phyloP scores from a whole-genome alignment of 2,329 filamentous ascomycete species.

The Dothiorella sarmentorum region DNA sequence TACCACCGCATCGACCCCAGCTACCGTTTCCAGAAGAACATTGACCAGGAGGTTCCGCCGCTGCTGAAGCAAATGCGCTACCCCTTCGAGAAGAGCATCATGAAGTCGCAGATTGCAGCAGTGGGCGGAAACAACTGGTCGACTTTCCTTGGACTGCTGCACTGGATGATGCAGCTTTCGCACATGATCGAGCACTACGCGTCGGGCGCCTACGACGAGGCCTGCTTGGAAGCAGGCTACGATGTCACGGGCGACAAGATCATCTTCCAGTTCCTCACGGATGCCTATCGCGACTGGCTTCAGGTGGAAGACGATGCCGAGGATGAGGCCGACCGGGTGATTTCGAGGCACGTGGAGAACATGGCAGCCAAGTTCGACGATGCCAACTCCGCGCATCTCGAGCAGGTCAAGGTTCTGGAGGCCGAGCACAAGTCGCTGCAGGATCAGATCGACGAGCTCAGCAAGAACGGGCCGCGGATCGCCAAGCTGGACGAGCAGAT shows the following conservation, averaged over 20 bases:
- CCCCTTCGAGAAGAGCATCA: conserved; percentile 91
- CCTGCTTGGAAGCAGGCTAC: conserved; percentile 80
- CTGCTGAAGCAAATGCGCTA: conserved; percentile 92
- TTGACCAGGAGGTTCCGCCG: conserved; percentile 90
- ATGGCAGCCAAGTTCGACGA: conserved; percentile 88
- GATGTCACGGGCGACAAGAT: conserved; percentile 89
- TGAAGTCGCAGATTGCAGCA: conserved; percentile 90
- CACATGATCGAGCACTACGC: conserved; percentile 88
- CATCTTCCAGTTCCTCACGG: conserved; percentile 87
- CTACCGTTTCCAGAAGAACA: conserved; percentile 89
- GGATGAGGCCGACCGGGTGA: conserved; percentile 80
- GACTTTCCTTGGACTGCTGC: conserved; percentile 85
- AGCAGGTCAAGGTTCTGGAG: conserved; percentile 81
- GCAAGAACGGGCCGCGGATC: conserved; percentile 80
- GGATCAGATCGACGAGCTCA: conserved; percentile 83
- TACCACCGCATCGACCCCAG: conserved; percentile 94
- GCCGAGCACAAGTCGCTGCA: conserved; percentile 76
- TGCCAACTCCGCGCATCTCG: conserved; percentile 77
- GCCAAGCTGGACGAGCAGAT: conserved; percentile 83
- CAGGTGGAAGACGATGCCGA: conserved; percentile 70
- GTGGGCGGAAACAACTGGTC: conserved; percentile 97
- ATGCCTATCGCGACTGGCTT: conserved; percentile 90
- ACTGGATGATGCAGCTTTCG: conserved; percentile 99
- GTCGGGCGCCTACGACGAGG: conserved; percentile 78
- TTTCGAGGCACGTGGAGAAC: conserved; percentile 77